Conservation (phyloP, 495 filamentous ascomycete species). For the Aspergillus leporis region DNA sequence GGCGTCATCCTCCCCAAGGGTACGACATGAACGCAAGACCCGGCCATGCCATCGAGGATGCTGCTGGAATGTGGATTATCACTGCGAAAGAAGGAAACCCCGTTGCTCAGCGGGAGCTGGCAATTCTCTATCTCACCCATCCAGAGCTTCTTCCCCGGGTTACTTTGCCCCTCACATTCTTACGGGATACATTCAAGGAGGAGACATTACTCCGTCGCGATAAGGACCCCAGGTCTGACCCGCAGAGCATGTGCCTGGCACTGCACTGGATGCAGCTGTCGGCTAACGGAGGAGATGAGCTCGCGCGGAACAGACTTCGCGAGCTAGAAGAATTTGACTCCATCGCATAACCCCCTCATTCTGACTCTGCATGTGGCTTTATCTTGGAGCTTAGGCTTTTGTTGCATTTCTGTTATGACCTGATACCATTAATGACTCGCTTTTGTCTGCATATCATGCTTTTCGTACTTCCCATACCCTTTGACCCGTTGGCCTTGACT, state of each 20-base stretch:
- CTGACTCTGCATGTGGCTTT: slow-evolving; percentile 6
- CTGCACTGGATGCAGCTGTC: slow-evolving; percentile 98
- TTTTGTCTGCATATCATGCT: slow-evolving; percentile 18
- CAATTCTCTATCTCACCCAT: slow-evolving; percentile 90
- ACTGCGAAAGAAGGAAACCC: slow-evolving; percentile 92
- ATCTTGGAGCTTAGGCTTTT: slow-evolving; percentile 9
- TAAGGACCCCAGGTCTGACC: slow-evolving; percentile 65
- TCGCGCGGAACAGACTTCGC: slow-evolving; percentile 82
- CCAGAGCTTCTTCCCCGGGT: slow-evolving; percentile 84
- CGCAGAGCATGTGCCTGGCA: slow-evolving; percentile 90
- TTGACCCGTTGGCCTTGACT: slow-evolving; percentile 12
- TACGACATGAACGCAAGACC: slow-evolving; percentile 35
- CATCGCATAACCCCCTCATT: slow-evolving; percentile 36
- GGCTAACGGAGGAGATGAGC: slow-evolving; percentile 79
- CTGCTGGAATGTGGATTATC: slow-evolving; percentile 89
- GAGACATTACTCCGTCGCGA: slow-evolving; percentile 70
- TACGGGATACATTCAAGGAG: slow-evolving; percentile 88
- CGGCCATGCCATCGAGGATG: slow-evolving; percentile 69
- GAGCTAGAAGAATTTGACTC: slow-evolving; percentile 65
- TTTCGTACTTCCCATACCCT: neutral
- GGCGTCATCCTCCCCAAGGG: slow-evolving; percentile 43
- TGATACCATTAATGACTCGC: slow-evolving; percentile 26
- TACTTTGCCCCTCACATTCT: slow-evolving; percentile 79
- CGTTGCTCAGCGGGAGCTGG: slow-evolving; percentile 91
- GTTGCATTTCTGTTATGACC: slow-evolving; percentile 13